Evolutionary conservation across 2,329 filamentous ascomycete species (phyloP), one percentile per base, ranked within the genome.

Genomic region (Trematosphaeria pertusa): DNA sequence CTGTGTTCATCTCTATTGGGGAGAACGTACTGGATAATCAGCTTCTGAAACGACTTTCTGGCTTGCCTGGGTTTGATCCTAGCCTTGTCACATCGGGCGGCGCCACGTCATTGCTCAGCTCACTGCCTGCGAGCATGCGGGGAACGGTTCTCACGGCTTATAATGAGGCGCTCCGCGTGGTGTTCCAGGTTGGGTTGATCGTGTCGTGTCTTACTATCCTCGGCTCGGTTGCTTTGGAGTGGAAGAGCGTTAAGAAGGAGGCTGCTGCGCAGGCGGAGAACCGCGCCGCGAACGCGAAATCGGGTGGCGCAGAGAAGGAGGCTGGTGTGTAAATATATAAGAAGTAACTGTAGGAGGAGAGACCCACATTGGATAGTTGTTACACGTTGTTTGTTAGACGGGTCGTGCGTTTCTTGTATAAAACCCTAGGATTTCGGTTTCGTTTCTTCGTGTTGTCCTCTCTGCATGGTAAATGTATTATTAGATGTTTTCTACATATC

Each of bases 171-270:
- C 6, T 52, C 11, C 42, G 40, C 7, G 33, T 18, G 49, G 49
- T 28, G 33, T 87, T 86, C 59, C 76, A 80, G 46, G 78, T 87
- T n/a, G 54, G 76, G 71, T 20, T 50, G 50, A 11, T 56, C 37
- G 26, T 59, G 36, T 0, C 65, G 75, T 11, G 73, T 71, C 5
- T 66, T 70, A 7, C 54, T 75, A 10, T 77, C 74, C 3, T 85
- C 5, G 83, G 80, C 0, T 71, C 75, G 0, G 49, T 76, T 1
- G 60, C 68, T 1, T 77, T 87, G 64, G 82, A 87, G 67, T 87
- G 83, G 83, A 77, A 73, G 59, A 85, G 75, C 52, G 81, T 87
- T 48, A 21, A 28, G 9, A 35, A 42, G 30, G 35, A 42, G 15
- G 15, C 37, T n/a, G 15, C 22, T 18, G 4, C 22, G 11, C 17